Conservation (phyloP, 768 basidiomycete species). For the Daedalea quercina region DNA sequence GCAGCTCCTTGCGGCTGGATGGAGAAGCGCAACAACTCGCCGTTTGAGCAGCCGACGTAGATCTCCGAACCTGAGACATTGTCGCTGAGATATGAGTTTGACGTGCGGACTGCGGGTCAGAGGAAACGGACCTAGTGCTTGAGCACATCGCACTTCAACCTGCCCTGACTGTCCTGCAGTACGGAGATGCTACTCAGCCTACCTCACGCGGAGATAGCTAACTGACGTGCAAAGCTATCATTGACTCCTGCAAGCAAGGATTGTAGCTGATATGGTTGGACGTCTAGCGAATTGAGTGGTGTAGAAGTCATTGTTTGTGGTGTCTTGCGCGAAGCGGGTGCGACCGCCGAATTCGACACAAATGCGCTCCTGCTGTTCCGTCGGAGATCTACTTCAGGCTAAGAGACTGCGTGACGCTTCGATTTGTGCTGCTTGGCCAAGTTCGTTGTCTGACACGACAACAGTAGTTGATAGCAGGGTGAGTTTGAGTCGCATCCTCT, state of each 20-base stretch:
- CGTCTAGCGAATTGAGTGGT: constrained; percentile 22
- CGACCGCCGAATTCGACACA: too few relatives aligned
- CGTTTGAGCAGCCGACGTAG: constrained; percentile 82
- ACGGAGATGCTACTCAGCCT: not conserved
- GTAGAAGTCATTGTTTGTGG: constrained; percentile 10
- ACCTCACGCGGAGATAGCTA: constrained; percentile 12
- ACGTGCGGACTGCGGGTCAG: not conserved
- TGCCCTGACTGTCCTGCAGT: constrained; percentile 7
- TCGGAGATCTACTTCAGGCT: too few relatives aligned
- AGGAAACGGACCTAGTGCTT: constrained; percentile 19
- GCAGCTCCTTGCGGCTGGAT: constrained; percentile 52
- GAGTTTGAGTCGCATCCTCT: too few relatives aligned
- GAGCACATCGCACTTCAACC: constrained; percentile 30
- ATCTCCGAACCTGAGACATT: constrained; percentile 63
- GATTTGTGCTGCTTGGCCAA: too few relatives aligned
- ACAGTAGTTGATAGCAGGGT: too few relatives aligned
- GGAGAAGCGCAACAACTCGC: constrained; percentile 75
- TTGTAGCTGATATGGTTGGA: constrained; percentile 54
- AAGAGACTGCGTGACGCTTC: too few relatives aligned
- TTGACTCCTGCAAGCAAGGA: constrained; percentile 15
- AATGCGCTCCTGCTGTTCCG: too few relatives aligned
- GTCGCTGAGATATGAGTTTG: not conserved
- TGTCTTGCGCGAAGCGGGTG: too few relatives aligned
- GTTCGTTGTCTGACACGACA: too few relatives aligned
- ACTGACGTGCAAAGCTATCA: constrained; percentile 12